Evolutionary conservation across 176 grass and related monocot genomes (phyloP).

Genomic region (Rhynchospora breviuscula): DNA sequence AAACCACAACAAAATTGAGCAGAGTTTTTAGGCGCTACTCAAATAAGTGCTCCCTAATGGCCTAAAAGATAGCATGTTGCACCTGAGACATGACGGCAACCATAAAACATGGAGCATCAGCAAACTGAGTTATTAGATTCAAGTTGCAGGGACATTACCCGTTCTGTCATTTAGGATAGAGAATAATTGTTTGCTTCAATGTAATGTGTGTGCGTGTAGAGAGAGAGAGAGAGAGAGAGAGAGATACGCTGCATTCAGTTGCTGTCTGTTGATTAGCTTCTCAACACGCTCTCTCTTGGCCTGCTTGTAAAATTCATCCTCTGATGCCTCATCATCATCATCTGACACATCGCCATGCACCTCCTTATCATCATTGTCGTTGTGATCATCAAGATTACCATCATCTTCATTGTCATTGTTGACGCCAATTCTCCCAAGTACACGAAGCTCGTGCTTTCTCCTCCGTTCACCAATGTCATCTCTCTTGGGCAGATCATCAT

Average conservation of each 20-base stretch:
- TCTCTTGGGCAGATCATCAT: slow-evolving; percentile 92
- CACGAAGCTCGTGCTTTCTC: slow-evolving; percentile 68
- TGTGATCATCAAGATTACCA: slow-evolving; percentile 22
- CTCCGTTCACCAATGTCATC: slow-evolving; percentile 90
- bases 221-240: background rate
- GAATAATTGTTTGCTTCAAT: background rate
- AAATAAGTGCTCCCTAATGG: background rate
- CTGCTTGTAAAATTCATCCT: slow-evolving; percentile 78
- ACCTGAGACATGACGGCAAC: too few relatives aligned
- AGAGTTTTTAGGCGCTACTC: background rate
- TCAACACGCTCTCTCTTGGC: slow-evolving; percentile 53
- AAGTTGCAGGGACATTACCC: background rate
- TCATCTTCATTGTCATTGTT: slow-evolving; percentile 32
- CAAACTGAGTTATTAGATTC: background rate
- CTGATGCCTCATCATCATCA: slow-evolving; percentile 34
- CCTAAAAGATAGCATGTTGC: background rate
- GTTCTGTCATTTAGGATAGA: background rate
- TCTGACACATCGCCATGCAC: background rate
- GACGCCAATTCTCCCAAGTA: slow-evolving; percentile 66
- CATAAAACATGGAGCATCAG: background rate
- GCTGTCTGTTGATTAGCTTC: slow-evolving; percentile 48
- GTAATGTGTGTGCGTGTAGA: background rate
- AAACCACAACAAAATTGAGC: background rate
- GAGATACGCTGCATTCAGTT: slow-evolving; percentile 40
- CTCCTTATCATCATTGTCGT: slow-evolving; percentile 25